Conservation (phyloP, 495 filamentous ascomycete species). For the Penicillium cataractarum region DNA sequence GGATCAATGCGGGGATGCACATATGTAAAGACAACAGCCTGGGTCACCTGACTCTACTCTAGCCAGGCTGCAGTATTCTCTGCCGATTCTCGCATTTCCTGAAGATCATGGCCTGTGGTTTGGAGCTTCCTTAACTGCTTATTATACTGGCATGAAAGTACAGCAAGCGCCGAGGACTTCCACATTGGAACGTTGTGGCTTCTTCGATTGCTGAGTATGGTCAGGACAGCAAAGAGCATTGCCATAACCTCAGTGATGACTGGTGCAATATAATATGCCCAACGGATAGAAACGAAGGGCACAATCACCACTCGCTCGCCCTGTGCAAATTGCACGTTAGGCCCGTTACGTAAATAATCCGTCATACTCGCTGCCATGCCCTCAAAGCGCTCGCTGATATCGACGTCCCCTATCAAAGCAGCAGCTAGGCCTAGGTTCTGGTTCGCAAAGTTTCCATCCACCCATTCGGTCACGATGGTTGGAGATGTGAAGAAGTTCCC, state of each 20-base stretch:
- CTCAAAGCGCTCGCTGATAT: not conserved
- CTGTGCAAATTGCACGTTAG: not conserved
- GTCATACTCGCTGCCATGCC: not conserved
- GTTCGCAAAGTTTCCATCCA: not conserved
- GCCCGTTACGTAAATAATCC: not conserved
- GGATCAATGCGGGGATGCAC: too few species aligned
- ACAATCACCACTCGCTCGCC: not conserved
- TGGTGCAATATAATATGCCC: not conserved
- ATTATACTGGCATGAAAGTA: not conserved
- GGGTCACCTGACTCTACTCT: too few species aligned
- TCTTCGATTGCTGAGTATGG: not conserved
- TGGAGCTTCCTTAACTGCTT: not conserved
- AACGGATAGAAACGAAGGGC: not conserved
- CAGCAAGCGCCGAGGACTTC: not conserved
- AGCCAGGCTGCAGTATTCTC: too few species aligned
- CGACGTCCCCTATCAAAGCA: not conserved
- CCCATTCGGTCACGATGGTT: not conserved
- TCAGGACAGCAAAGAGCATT: not conserved
- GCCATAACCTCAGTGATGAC: not conserved
- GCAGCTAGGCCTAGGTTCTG: not conserved
- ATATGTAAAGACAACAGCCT: too few species aligned
- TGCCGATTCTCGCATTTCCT: too few species aligned
- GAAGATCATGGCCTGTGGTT: not conserved
- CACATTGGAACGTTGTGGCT: not conserved
- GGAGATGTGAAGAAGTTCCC: not conserved